These are phyloP conservation scores for Lizonia empirigonia DNA, from an alignment of 2,329 filamentous ascomycete genomes.

Conservation along the genomic window DNA sequence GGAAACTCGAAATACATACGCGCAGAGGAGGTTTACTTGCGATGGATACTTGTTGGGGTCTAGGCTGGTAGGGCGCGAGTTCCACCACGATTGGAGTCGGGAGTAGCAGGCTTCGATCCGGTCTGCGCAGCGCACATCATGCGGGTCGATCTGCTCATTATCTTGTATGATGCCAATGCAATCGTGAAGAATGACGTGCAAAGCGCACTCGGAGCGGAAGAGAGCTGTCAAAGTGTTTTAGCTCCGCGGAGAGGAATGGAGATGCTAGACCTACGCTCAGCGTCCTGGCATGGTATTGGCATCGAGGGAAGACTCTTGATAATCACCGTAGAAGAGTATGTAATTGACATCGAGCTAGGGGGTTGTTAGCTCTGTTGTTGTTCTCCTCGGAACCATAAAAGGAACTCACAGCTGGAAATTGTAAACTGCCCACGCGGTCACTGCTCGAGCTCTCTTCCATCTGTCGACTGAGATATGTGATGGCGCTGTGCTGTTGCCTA, in stretches of 20 bases:
- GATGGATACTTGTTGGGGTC: constrained; percentile 28
- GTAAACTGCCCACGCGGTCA: constrained; percentile 40
- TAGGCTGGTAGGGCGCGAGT: constrained; percentile 22
- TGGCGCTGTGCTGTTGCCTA: constrained; percentile 14
- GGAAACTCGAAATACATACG: constrained; percentile 23
- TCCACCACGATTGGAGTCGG: constrained; percentile 33
- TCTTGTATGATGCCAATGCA: constrained; percentile 24
- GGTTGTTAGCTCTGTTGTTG: constrained; percentile 4
- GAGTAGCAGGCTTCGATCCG: constrained; percentile 29
- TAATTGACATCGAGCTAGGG: constrained; percentile 35
- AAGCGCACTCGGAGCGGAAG: constrained; percentile 36
- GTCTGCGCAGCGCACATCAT: constrained; percentile 20
- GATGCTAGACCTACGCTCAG: constrained; percentile 24
- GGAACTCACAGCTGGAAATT: constrained; percentile 41
- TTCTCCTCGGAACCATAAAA: no score
- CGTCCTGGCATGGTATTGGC: constrained; percentile 30
- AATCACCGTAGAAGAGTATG: constrained; percentile 30
- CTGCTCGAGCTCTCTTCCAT: constrained; percentile 31
- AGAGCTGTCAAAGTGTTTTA: constrained; percentile 24
- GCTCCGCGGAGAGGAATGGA: not conserved
- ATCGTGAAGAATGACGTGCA: constrained; percentile 33
- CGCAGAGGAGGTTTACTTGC: constrained; percentile 34
- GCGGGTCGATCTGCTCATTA: constrained; percentile 7
- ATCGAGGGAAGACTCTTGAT: constrained; percentile 31
- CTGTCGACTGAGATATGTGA: constrained; percentile 20